These are phyloP conservation scores for Thelonectria blattea DNA, from an alignment of 2,329 filamentous ascomycete species.

Conservation along the genomic window DNA sequence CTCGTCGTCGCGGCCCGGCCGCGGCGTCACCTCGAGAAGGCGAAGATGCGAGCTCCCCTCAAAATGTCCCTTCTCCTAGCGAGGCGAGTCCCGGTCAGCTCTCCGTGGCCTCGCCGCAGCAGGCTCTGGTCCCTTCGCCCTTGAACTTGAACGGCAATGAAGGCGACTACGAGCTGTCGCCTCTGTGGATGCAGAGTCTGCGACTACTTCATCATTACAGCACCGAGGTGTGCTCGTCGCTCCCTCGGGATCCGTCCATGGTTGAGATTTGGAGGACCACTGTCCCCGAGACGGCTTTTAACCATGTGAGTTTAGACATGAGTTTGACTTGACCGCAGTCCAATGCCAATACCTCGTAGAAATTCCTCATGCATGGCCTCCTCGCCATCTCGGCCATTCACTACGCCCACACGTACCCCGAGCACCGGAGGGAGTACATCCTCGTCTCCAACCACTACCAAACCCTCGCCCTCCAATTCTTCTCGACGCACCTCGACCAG, in stretches of 20 bases:
- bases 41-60: background rate
- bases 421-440: slow-evolving; percentile 20
- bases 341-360: background rate
- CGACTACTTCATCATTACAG: slow-evolving; percentile 26
- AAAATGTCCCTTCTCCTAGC: background rate
- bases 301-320: slow-evolving; percentile 9
- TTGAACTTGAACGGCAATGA: background rate
- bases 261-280: slow-evolving; percentile 17
- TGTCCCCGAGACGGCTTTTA: slow-evolving; percentile 22
- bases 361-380: slow-evolving; percentile 27
- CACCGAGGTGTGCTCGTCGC: slow-evolving; percentile 6
- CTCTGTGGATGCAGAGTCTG: slow-evolving; percentile 25
- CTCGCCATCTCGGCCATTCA: slow-evolving; percentile 22
- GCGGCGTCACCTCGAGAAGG: background rate
- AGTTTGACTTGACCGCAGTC: too few relatives aligned
- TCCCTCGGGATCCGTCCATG: background rate
- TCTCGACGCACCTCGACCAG: slow-evolving; percentile 14
- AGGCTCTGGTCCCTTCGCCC: background rate
- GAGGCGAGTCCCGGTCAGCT: background rate
- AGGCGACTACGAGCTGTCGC: background rate
- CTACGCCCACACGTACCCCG: slow-evolving; percentile 20
- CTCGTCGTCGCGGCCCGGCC: background rate
- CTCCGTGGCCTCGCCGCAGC: background rate
- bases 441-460: slow-evolving; percentile 25
- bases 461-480: slow-evolving; percentile 20